Percentiles rank a stretch among this genome's conserved stretches.
Conservation (phyloP, 768 basidiomycete species). For the Naganishia randhawae region DNA sequence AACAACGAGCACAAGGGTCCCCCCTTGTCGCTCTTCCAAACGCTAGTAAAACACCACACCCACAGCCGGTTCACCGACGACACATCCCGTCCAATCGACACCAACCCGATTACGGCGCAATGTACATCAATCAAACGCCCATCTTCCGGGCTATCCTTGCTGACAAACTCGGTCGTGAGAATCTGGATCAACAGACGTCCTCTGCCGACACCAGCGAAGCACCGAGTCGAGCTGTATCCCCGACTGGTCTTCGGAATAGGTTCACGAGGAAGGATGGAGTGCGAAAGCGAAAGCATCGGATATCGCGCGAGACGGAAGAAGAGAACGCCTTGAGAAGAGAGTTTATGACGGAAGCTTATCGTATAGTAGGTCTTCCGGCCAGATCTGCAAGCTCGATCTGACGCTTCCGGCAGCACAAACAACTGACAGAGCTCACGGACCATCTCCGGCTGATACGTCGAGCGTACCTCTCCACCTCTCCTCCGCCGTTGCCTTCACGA, state of each 20-base stretch:
- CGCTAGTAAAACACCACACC: too few relatives aligned
- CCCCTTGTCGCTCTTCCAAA: too few relatives aligned
- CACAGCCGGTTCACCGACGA: too few relatives aligned
- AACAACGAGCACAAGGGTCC: too few relatives aligned
- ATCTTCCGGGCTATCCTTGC: constrained; percentile 31
- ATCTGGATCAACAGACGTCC: not conserved
- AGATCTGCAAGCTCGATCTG: not conserved
- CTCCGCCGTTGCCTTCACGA: constrained; percentile 56
- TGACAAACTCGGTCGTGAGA: constrained; percentile 1
- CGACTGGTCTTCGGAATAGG: constrained; percentile 28
- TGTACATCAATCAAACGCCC: constrained; percentile 32
- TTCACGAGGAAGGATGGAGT: constrained; percentile 1
- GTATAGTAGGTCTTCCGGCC: constrained; percentile 39
- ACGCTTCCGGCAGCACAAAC: constrained; percentile 35
- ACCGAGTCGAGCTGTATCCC: constrained; percentile 12
- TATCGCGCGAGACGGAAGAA: constrained; percentile 20
- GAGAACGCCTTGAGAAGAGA: constrained; percentile 31
- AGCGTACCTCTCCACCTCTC: constrained; percentile 72
- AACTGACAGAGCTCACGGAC: constrained; percentile 38
- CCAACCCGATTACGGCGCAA: too few relatives aligned
- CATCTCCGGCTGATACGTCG: constrained; percentile 72
- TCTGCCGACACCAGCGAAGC: not conserved
- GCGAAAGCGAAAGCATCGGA: not conserved
- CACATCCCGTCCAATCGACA: too few relatives aligned
- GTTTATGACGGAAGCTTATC: constrained; percentile 48